These are phyloP conservation scores for Geotrichum restrictum DNA, from an alignment of 1,139 yeast genomes.

Conservation along the genomic window DNA sequence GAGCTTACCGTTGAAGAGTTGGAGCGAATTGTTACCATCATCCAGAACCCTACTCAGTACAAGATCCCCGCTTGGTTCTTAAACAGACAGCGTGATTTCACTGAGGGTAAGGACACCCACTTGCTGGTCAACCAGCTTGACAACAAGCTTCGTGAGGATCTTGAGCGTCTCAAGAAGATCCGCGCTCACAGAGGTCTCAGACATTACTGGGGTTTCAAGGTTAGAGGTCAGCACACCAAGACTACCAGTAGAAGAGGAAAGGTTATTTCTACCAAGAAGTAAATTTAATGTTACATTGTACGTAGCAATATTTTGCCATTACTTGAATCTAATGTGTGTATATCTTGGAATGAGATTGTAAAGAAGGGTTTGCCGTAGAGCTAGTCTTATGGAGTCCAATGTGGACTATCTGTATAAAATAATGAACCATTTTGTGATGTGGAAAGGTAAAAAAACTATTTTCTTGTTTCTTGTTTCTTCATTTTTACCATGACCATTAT, in stretches of 20 bases:
- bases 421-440: neutral
- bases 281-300: slow-evolving; percentile 26
- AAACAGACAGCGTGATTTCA: slow-evolving; percentile 98
- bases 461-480: no score
- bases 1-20: slow-evolving; percentile 99
- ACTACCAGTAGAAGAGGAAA: slow-evolving; percentile 84
- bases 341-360: neutral
- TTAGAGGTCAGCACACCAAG: slow-evolving; percentile 99
- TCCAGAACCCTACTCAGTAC: slow-evolving; percentile 99
- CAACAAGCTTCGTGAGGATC: slow-evolving; percentile 98
- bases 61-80: slow-evolving; percentile 99
- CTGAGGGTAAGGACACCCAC: slow-evolving; percentile 99
- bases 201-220: slow-evolving; percentile 96
- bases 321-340: neutral
- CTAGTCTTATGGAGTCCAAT: neutral
- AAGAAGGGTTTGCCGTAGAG: neutral
- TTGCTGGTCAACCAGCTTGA: slow-evolving; percentile 98
- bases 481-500: neutral
- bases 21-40: slow-evolving; percentile 98
- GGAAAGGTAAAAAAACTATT: no score
- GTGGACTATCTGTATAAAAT: neutral
- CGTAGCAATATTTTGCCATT: neutral
- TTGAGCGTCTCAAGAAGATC: slow-evolving; percentile 99
- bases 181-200: slow-evolving; percentile 99
- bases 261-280: slow-evolving; percentile 40